Conservation (phyloP, 2,329 filamentous ascomycete genomes). For the Escovopsis weberi region DNA sequence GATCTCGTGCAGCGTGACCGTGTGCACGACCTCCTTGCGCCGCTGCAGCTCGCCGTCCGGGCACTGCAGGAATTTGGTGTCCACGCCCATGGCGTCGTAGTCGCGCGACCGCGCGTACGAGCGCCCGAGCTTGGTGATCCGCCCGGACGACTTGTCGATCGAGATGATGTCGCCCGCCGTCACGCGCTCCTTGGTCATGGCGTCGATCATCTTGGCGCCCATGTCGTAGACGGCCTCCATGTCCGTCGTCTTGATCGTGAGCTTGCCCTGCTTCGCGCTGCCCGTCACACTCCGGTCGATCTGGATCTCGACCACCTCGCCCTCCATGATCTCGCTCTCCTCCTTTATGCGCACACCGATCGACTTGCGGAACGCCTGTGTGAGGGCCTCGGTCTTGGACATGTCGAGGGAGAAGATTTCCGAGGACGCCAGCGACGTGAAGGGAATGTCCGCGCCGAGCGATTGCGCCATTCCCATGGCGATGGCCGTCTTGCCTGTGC, state of each 20-base stretch:
- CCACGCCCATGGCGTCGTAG: conserved; percentile 97
- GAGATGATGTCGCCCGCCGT: conserved; percentile 98
- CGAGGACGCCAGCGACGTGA: conserved; percentile 87
- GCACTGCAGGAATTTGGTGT: conserved; percentile 96
- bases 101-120: conserved; percentile 91
- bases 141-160: conserved; percentile 95
- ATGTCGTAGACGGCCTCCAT: conserved; percentile 99
- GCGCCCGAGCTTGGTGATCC: conserved; percentile 92
- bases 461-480: conserved; percentile 99
- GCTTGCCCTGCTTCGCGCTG: conserved; percentile 93
- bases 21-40: conserved; percentile 92
- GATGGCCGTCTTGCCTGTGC: conserved; percentile 96
- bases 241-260: conserved; percentile 98
- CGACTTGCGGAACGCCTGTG: conserved; percentile 96
- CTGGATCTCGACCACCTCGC: conserved; percentile 96
- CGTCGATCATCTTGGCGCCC: conserved; percentile 99
- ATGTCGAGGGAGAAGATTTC: conserved; percentile 99
- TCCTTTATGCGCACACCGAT: conserved; percentile 98
- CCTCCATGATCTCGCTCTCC: conserved; percentile 98
- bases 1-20: conserved; percentile 92
- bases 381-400: conserved; percentile 97
- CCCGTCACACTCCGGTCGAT: conserved; percentile 95
- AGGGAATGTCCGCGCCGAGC: conserved; percentile 83
- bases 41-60: conserved; percentile 96
- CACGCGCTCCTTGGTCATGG: conserved; percentile 98